phyloP scores from a whole-genome alignment of 768 basidiomycete species.

The Auriscalpium microsporum region DNA sequence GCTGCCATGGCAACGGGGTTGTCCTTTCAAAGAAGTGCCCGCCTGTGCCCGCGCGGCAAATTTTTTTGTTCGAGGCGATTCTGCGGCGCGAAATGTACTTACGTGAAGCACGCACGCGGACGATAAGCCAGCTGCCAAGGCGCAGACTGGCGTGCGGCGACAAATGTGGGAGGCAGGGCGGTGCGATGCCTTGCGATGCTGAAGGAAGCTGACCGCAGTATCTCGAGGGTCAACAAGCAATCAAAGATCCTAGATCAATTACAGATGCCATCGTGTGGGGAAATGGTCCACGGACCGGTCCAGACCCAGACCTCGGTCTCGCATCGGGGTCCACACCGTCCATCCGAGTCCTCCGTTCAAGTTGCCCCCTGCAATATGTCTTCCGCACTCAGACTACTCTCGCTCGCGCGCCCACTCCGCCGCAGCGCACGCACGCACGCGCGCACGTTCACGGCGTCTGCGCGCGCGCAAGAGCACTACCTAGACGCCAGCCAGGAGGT shows the following conservation, averaged over 20 bases:
- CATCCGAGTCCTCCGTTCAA: too few relatives aligned
- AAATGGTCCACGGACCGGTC: neutral
- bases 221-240: too few relatives aligned
- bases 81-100: too few relatives aligned
- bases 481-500: slow-evolving; percentile 39
- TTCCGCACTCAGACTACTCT: neutral
- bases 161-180: too few relatives aligned
- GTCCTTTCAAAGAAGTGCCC: neutral
- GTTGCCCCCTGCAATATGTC: neutral
- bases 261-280: too few relatives aligned
- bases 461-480: slow-evolving; percentile 32
- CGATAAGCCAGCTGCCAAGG: too few relatives aligned
- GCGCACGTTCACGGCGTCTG: slow-evolving; percentile 35
- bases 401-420: neutral
- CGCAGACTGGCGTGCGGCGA: too few relatives aligned
- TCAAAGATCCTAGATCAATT: too few relatives aligned
- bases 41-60: neutral
- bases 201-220: too few relatives aligned
- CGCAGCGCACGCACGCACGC: neutral
- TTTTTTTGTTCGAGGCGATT: too few relatives aligned
- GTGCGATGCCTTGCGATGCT: too few relatives aligned
- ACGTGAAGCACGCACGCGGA: too few relatives aligned
- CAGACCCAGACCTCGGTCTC: neutral
- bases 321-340: neutral
- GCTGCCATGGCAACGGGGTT: neutral